These are phyloP conservation scores for Nakazawaea ambrosiae DNA, from an alignment of 805 yeast genomes.

Conservation along the genomic window DNA sequence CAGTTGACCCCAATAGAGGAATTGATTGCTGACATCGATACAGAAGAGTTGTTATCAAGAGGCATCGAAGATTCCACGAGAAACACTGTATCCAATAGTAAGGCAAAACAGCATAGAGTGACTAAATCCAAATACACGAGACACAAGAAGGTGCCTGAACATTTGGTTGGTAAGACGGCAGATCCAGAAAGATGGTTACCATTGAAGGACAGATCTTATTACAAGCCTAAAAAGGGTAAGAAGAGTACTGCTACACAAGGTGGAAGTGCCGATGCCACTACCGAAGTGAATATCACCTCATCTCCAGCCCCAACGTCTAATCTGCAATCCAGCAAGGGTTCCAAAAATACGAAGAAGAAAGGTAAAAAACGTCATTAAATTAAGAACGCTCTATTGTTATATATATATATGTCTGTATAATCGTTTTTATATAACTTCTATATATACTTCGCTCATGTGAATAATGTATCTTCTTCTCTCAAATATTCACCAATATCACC, in stretches of 20 bases:
- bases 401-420: neutral
- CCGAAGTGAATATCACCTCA: conserved; percentile 28
- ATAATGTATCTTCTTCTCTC: conserved; percentile 95
- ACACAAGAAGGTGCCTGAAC: conserved; percentile 29
- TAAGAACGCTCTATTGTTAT: neutral
- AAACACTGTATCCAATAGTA: conserved; percentile 17
- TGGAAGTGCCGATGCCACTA: conserved; percentile 41
- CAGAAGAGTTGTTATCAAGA: conserved; percentile 20
- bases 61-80: conserved; percentile 22
- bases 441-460: conserved; percentile 43
- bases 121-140: conserved; percentile 19
- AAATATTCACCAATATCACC: conserved; percentile 96
- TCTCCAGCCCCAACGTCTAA: conserved; percentile 13
- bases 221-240: conserved; percentile 71
- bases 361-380: conserved; percentile 18
- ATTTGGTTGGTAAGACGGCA: conserved; percentile 31
- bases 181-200: conserved; percentile 92
- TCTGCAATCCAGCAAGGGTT: conserved; percentile 11
- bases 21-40: conserved; percentile 24
- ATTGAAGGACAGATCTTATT: conserved; percentile 74
- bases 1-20: conserved; percentile 17
- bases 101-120: conserved; percentile 22
- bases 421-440: neutral
- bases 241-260: conserved; percentile 57
- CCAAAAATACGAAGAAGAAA: conserved; percentile 22